Conservation (phyloP, 768 basidiomycete species). For the Antrodiella citrinella region DNA sequence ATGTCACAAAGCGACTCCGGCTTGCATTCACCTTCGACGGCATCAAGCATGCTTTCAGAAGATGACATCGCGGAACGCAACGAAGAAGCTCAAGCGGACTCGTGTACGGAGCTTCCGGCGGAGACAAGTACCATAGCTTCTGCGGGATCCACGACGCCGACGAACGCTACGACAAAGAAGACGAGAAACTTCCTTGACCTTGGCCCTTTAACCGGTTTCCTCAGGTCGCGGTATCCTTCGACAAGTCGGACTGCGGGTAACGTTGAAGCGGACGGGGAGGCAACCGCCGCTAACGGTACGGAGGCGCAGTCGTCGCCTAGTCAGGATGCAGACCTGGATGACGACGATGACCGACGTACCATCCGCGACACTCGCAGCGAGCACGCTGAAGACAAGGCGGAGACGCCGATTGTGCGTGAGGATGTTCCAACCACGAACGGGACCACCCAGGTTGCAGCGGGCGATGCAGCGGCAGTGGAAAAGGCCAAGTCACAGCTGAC, state of each 20-base stretch:
- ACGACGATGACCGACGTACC: slow-evolving; percentile 21
- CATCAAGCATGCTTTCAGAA: neutral
- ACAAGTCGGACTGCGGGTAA: slow-evolving; percentile 19
- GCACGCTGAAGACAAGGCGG: slow-evolving; percentile 15
- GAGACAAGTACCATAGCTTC: neutral
- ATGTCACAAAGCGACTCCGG: neutral
- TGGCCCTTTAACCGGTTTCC: slow-evolving; percentile 55
- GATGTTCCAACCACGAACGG: slow-evolving; percentile 18
- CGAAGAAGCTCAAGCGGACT: neutral
- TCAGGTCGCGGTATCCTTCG: slow-evolving; percentile 54
- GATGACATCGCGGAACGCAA: neutral
- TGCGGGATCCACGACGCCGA: neutral
- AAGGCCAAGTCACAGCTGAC: no score
- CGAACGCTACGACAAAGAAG: slow-evolving; percentile 13
- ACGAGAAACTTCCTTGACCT: slow-evolving; percentile 43
- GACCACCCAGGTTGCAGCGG: neutral
- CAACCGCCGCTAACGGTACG: slow-evolving; percentile 13
- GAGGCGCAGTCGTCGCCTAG: slow-evolving; percentile 1
- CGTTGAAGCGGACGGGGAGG: slow-evolving; percentile 15
- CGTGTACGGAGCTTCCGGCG: neutral
- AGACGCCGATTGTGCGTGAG: slow-evolving; percentile 12
- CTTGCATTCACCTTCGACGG: neutral
- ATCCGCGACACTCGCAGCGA: slow-evolving; percentile 16
- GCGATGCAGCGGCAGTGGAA: slow-evolving; percentile 7
- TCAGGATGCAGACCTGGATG: slow-evolving; percentile 9